These are phyloP conservation scores for Boletus eberwhitei DNA, from an alignment of 768 basidiomycete genomes.

Conservation along the genomic window DNA sequence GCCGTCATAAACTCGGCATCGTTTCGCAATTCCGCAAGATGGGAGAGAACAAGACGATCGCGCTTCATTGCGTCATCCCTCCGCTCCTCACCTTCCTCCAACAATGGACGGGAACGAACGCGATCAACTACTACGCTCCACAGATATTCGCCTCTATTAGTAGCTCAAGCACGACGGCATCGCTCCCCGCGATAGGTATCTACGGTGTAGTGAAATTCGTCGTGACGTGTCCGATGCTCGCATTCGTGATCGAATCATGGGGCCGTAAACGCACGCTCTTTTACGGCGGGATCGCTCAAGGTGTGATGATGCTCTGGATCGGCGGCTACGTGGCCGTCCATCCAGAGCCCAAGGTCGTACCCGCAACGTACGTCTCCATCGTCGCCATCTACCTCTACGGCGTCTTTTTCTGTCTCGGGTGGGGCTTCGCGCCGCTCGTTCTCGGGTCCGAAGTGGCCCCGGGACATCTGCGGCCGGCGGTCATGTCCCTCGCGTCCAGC, in stretches of 20 bases:
- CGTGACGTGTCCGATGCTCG: constrained; percentile 30
- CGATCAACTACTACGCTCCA: constrained; percentile 41
- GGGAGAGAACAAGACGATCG: constrained; percentile 30
- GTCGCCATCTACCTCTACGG: constrained; percentile 38
- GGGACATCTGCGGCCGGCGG: constrained; percentile 34
- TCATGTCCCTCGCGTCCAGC: constrained; percentile 30
- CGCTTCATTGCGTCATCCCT: constrained; percentile 33
- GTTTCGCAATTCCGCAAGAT: constrained; percentile 33
- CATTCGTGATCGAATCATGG: constrained; percentile 38
- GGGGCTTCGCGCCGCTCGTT: constrained; percentile 34
- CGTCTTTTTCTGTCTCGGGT: constrained; percentile 35
- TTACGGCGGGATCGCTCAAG: constrained; percentile 36
- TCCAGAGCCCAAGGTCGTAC: constrained; percentile 21
- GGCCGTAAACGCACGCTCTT: constrained; percentile 37
- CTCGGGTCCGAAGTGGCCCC: constrained; percentile 36
- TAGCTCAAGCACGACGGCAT: constrained; percentile 27
- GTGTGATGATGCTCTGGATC: constrained; percentile 37
- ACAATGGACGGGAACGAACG: constrained; percentile 42
- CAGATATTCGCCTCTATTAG: constrained; percentile 36
- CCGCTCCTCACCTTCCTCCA: constrained; percentile 34
- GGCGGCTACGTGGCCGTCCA: constrained; percentile 32
- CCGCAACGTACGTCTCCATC: constrained; percentile 34
- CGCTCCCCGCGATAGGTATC: constrained; percentile 40
- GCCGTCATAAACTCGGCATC: constrained; percentile 27
- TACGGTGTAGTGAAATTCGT: constrained; percentile 41